Percentiles rank a stretch among this genome's conserved stretches.
These are phyloP conservation scores for Alnus glutinosa DNA, from an alignment of 306 rosid genomes.

Conservation along the genomic window DNA sequence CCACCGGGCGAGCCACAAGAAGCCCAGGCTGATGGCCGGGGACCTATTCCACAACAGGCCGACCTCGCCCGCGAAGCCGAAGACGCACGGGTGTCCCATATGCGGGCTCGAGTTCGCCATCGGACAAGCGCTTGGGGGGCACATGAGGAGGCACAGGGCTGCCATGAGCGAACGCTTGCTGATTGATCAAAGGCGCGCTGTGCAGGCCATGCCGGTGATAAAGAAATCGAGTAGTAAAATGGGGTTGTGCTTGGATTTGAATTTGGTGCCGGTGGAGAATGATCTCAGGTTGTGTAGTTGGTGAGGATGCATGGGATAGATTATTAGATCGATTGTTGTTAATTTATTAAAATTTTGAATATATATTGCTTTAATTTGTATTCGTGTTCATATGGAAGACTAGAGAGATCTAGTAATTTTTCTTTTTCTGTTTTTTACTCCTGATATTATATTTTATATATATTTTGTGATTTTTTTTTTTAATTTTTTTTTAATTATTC, in stretches of 20 bases:
- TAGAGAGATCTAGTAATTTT: no score
- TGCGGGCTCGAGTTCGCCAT: conserved; percentile 66
- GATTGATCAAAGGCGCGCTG: not conserved
- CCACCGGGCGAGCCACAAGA: conserved; percentile 84
- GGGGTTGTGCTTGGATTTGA: conserved; percentile 51
- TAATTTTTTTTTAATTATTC: no score
- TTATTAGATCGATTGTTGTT: not conserved
- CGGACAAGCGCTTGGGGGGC: conserved; percentile 94
- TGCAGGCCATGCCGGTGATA: conserved; percentile 22
- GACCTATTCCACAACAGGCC: conserved; percentile 4
- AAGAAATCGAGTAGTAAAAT: conserved; percentile 42
- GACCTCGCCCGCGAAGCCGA: conserved; percentile 30
- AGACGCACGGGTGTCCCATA: conserved; percentile 64
- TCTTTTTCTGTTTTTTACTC: no score
- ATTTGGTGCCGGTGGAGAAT: conserved; percentile 44
- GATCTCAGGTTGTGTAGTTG: conserved; percentile 41
- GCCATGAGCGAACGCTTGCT: not conserved
- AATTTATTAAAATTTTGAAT: not conserved
- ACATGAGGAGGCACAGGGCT: conserved; percentile 81
- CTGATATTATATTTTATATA: no score
- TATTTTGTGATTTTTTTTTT: no score
- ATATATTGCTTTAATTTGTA: no score
- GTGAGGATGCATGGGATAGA: not conserved
- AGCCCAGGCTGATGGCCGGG: conserved; percentile 37
- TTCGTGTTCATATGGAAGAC: no score